Evolutionary conservation across 176 grass and related monocot genomes (phyloP).

Genomic region (Elymus sibiricus): DNA sequence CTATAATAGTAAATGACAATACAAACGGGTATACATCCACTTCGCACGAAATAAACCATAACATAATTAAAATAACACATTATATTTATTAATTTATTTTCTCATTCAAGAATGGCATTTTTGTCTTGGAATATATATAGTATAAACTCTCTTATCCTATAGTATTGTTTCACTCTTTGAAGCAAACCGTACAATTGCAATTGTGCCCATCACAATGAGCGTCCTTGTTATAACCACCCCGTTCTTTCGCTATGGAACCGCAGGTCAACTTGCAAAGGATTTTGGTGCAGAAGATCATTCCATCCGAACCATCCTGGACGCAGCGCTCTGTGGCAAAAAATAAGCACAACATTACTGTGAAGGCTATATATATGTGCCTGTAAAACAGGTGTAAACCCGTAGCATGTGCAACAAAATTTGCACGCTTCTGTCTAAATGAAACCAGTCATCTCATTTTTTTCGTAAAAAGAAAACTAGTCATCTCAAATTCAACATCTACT

Average conservation of each 20-base stretch:
- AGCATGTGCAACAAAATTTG: background rate
- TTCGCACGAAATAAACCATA: too few relatives aligned
- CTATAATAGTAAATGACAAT: too few relatives aligned
- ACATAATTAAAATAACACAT: too few relatives aligned
- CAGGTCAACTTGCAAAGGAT: background rate
- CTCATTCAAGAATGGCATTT: too few relatives aligned
- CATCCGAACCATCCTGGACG: background rate
- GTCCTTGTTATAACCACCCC: background rate
- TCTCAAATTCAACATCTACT: background rate
- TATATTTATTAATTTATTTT: too few relatives aligned
- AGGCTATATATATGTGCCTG: background rate
- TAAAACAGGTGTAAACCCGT: background rate
- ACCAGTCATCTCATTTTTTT: background rate
- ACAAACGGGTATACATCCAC: too few relatives aligned
- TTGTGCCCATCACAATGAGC: background rate
- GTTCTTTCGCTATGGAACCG: background rate
- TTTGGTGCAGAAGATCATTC: background rate
- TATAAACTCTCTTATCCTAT: too few relatives aligned
- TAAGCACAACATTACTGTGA: background rate
- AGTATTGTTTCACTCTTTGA: background rate
- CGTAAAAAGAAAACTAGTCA: too few relatives aligned
- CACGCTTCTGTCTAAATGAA: background rate
- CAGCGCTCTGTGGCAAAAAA: background rate
- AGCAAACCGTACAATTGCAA: background rate
- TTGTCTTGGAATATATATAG: too few relatives aligned